phyloP scores from a whole-genome alignment of 2,329 filamentous ascomycete species.

The Calonectria montana region DNA sequence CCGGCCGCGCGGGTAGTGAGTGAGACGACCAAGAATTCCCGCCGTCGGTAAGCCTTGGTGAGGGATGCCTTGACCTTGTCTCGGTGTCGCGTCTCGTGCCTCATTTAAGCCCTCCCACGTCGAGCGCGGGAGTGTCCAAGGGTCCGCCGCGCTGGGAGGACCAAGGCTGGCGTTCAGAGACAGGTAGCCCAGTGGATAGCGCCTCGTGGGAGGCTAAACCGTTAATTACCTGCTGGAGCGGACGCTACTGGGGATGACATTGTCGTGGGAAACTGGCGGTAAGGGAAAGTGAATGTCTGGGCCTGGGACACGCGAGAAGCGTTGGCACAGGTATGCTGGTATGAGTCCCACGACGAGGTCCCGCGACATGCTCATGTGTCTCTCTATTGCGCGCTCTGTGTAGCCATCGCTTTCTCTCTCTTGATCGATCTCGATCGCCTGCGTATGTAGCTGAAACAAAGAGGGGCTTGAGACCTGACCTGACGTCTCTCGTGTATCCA shows the following conservation, averaged over 20 bases:
- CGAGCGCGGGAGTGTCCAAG: slow-evolving; percentile 21
- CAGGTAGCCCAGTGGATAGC: slow-evolving; percentile 21
- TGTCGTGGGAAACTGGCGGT: slow-evolving; percentile 39
- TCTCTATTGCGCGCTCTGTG: background rate
- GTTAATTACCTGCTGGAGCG: slow-evolving; percentile 26
- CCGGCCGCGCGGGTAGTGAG: slow-evolving; percentile 9
- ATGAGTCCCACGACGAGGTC: background rate
- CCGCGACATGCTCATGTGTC: background rate
- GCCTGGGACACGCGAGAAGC: background rate
- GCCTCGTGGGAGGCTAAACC: slow-evolving; percentile 31
- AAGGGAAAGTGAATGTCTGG: slow-evolving; percentile 24
- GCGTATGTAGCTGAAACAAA: background rate
- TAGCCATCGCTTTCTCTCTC: background rate
- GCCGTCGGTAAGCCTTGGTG: background rate
- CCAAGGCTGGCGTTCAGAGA: slow-evolving; percentile 19
- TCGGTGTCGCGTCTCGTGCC: slow-evolving; percentile 11
- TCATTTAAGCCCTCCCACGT: slow-evolving; percentile 6
- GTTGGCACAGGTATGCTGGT: background rate
- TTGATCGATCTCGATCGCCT: background rate
- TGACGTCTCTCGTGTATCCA: background rate
- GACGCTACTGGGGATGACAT: slow-evolving; percentile 28
- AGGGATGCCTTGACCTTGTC: slow-evolving; percentile 10
- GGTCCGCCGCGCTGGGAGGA: slow-evolving; percentile 33
- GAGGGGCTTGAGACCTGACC: background rate
- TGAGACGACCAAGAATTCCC: slow-evolving; percentile 2